These are phyloP conservation scores for Ophiosphaerella narmari DNA, from an alignment of 2,329 filamentous ascomycete genomes.

Conservation along the genomic window DNA sequence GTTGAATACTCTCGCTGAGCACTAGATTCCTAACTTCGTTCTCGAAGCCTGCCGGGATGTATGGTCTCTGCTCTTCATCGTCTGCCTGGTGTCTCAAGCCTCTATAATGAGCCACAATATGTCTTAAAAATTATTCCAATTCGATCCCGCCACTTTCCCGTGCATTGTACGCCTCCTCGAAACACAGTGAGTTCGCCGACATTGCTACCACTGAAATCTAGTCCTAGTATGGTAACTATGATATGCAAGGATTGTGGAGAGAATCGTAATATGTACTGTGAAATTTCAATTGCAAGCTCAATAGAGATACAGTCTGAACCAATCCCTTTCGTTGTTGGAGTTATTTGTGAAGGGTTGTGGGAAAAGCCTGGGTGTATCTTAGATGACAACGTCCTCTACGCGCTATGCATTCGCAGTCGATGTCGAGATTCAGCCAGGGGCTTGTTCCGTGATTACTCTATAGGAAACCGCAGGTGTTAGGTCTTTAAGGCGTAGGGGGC, in stretches of 20 bases:
- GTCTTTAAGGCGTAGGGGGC: not conserved
- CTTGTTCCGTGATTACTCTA: not conserved
- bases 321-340: not conserved
- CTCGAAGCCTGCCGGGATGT: slow-evolving; percentile 5
- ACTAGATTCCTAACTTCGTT: slow-evolving; percentile 5
- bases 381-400: not conserved
- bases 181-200: slow-evolving; percentile 5
- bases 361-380: not conserved
- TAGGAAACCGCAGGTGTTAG: no score
- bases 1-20: slow-evolving; percentile 3
- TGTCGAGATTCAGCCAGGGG: not conserved
- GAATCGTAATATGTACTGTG: slow-evolving; percentile 1
- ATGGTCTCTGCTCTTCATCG: slow-evolving; percentile 4
- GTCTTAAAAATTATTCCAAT: slow-evolving; percentile 7
- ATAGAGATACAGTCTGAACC: not conserved
- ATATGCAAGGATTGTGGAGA: not conserved
- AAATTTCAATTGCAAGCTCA: not conserved
- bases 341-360: not conserved
- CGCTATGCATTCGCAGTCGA: slow-evolving; percentile 1
- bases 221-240: slow-evolving; percentile 1
- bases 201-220: slow-evolving; percentile 3
- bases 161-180: slow-evolving; percentile 2
- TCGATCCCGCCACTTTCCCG: slow-evolving; percentile 1
- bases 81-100: slow-evolving; percentile 5
- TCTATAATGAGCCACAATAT: slow-evolving; percentile 7